Evolutionary conservation across 2,329 filamentous ascomycete species (phyloP), one percentile per base, ranked within the genome.

Genomic region (Pseudogymnoascus verrucosus): DNA sequence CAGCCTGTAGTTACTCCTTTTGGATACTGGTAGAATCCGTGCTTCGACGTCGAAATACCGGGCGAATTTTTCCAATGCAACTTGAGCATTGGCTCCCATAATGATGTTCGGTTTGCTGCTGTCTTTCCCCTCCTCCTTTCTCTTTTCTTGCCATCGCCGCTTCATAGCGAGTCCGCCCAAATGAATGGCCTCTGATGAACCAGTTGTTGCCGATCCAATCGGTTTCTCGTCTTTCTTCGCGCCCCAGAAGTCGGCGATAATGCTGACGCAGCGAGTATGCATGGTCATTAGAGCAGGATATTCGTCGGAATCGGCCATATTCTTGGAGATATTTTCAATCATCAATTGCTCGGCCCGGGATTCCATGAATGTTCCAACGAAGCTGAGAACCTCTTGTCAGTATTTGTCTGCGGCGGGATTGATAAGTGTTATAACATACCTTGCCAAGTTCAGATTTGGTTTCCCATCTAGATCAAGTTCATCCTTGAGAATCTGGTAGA

Each of bases 41-140:
- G 85, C 82, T 70, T 90, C 87, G 39, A 90, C 87, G 51, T 90
- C 88, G 64, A 90, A 91, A 72, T 91, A 91, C 26, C 87, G 76
- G 2, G 87, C 86, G 67, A 90, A 89, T 71, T 90, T 90, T 74
- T 89, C 84, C 44, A 90, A 78, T 0, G 87, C 87, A 0, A 90
- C 88, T 74, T 90, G 88, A 1, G 87, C 87, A 68, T 89, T 90
- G 23, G 85, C 80, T 1, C 87, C 88, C 88, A 91, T 90, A 69
- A 91, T 78, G 67, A 91, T 89, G 70, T 90, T 91, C 1, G 88
- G 88, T 34, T 82, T 84, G 1, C 75, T 78, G 1, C 79, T 83
- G 67, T 88, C 85, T 66, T 89, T 89, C 12, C 86, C 86, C 39
- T 80, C 80, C 0, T 77, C 79, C 63, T 75, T 77, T 8, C 87